Evolutionary conservation across 2,329 filamentous ascomycete species (phyloP), one percentile per base, ranked within the genome.

Genomic region (Knoxdaviesia proteae): DNA sequence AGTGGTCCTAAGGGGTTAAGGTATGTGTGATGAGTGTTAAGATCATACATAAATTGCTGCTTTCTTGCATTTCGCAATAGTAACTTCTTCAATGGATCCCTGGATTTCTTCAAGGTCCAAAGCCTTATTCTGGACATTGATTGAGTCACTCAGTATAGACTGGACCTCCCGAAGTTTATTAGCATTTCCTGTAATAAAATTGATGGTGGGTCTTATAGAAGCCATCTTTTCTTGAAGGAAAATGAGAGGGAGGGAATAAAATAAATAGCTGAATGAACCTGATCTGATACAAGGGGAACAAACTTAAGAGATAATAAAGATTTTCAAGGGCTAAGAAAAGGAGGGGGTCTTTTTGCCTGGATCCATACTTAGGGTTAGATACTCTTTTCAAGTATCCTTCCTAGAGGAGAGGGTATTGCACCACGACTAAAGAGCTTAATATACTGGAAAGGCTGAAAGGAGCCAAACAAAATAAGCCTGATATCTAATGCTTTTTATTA

Each of bases 101-200:
- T 98, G 90, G 40, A 96, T 77, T 63, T 98, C 90, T 33, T 80
- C 70, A 20, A 96, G 65, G 54, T 96, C 86, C 32, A 94, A 61
- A 34, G 73, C 67, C 58, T 83, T 74, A 60, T 69, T 88, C 44
- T 73, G 69, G 37, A 98, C 69, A 48, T 78, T 67, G 49, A 94
- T 80, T 34, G 71, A 72, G 6, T 72, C 67, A 51, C 79, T 77
- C 3, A 98, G 71, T 51, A 98, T 94, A 11, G 81, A 79, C 59
- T 82, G 77, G 50, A 94, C 86, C 64, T 98, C 90, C 45, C 69
- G 65, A 44, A 98, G 71, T 65, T 98, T 98, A 65, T 94, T 92
- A 54, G 79, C 76, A 62, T 98, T 98, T 60, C 88, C 82, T 2
- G 88, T 96, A 56, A 98, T 93, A 65, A 98, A 98, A 61, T 92